These are phyloP conservation scores for Ananas comosus DNA, from an alignment of 176 grass and related monocot genomes.

Conservation along the genomic window DNA sequence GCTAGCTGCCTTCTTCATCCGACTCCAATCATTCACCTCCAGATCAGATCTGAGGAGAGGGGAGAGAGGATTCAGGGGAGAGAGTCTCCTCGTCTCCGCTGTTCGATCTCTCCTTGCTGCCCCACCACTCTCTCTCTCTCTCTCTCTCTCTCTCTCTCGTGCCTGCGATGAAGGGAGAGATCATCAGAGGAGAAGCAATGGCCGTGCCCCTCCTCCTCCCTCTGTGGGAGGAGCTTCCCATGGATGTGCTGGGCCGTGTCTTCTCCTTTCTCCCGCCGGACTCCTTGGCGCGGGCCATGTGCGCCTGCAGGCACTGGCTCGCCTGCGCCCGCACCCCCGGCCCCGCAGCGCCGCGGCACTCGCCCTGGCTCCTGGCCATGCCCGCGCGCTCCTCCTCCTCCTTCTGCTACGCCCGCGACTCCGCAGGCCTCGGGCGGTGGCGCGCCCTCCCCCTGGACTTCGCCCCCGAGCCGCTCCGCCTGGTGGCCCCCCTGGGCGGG, in stretches of 20 bases:
- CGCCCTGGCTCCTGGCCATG: conserved; percentile 30
- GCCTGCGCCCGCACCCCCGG: conserved; percentile 1
- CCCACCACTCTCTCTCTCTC: too few species aligned
- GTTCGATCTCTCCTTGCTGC: too few species aligned
- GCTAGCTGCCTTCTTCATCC: background rate
- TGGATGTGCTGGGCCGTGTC: conserved; percentile 22
- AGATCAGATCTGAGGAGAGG: background rate
- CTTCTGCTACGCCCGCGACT: conserved; percentile 16
- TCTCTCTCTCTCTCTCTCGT: too few species aligned
- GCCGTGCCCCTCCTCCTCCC: background rate
- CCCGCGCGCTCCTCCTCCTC: conserved; percentile 5
- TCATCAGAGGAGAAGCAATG: background rate
- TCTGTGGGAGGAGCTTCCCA: conserved; percentile 27
- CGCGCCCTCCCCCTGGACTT: conserved; percentile 30
- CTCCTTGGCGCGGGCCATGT: conserved; percentile 25
- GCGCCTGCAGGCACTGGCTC: conserved; percentile 28
- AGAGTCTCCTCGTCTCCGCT: too few species aligned
- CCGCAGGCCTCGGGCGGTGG: conserved; percentile 12
- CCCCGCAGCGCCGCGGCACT: background rate
- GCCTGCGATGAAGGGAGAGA: too few species aligned
- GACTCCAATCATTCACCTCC: conserved; percentile 1
- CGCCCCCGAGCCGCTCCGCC: conserved; percentile 14
- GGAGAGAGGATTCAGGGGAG: too few species aligned
- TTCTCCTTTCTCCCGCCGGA: conserved; percentile 40
- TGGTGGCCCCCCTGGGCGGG: conserved; percentile 17